These are phyloP conservation scores for Berberis thunbergii DNA, from an alignment of 164 flowering plant genomes.

Conservation along the genomic window DNA sequence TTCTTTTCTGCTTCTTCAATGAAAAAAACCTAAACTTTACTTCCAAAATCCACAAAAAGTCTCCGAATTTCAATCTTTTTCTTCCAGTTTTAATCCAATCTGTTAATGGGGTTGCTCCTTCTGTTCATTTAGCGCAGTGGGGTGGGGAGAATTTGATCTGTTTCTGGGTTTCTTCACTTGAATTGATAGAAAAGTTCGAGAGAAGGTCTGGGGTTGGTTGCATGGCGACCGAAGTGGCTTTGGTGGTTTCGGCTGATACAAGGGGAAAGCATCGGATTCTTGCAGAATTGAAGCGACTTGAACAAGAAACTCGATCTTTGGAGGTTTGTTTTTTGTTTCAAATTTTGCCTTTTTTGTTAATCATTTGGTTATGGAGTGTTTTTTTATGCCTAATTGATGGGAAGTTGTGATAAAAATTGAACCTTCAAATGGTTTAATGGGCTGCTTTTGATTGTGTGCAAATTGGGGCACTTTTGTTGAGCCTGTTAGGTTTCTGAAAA, in stretches of 20 bases:
- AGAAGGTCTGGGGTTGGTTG: not conserved
- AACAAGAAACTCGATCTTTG: slow-evolving; percentile 66
- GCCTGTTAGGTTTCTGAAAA: not conserved
- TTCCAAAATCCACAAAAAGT: no score
- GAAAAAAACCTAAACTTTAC: no score
- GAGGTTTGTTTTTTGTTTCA: slow-evolving; percentile 38
- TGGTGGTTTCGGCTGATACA: slow-evolving; percentile 30
- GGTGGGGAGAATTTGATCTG: not conserved
- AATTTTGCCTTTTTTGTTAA: not conserved
- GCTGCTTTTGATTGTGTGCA: not conserved
- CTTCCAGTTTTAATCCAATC: no score
- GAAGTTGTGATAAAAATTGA: not conserved
- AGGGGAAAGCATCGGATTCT: slow-evolving; percentile 79
- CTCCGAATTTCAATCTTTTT: no score
- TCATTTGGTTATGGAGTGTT: not conserved
- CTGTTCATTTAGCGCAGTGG: no score
- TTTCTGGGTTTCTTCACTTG: not conserved
- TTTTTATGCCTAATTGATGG: not conserved
- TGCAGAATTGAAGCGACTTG: slow-evolving; percentile 78
- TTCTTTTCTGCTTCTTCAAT: no score
- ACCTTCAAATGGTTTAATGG: not conserved
- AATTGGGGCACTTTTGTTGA: not conserved
- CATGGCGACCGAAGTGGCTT: slow-evolving; percentile 9
- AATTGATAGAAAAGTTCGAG: not conserved
- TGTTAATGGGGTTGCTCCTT: no score